Evolutionary conservation across 345 rosid genomes (phyloP), one percentile per base, ranked within the genome.

Genomic region (Rubroshorea leprosula): DNA sequence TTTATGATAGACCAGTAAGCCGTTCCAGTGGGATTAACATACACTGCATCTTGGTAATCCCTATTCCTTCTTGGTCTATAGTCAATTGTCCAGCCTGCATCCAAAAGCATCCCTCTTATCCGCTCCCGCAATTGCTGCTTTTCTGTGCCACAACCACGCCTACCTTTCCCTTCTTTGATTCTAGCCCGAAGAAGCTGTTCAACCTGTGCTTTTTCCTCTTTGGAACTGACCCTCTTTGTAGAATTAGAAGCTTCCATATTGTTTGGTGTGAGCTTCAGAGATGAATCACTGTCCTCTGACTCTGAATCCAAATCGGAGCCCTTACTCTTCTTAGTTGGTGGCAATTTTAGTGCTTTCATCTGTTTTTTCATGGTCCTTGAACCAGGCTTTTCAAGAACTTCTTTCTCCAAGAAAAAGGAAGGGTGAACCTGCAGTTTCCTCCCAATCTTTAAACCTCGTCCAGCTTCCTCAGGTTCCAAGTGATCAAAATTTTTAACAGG

Each of bases 1-100:
- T 86, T 81, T 49, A 91, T 86, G 47, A 92, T 76, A 45, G 98
- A 92, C 97, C 98, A 92, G 71, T 81, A 89, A 14, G 98, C 89
- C 45, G 91, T 92, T 64, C 98, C 98, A 31, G 74, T 47, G 51
- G 96, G 98, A 67, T 78, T 92, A 54, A 86, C 80, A 68, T 92
- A 92, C 44, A 92, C 96, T 44, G 98, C 95, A 81, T 92, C 98
- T 48, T 65, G 72, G 73, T 92, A 92, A 60, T 77, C 83, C 68
- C 96, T 78, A 57, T 85, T 91, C 82, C 78, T 74, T 65, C 98
- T 77, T 49, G 98, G 97, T 68, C 95, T 80, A 72, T 84, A 81
- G 72, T 92, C 89, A 62, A 92, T 84, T 54, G 77, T 79, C 98
- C 98, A 92, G 67, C 96, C 97, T 24, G 98, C 95, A 60, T 74